Conservation (phyloP, 2,329 filamentous ascomycete genomes). For the Cytospora leucostoma region DNA sequence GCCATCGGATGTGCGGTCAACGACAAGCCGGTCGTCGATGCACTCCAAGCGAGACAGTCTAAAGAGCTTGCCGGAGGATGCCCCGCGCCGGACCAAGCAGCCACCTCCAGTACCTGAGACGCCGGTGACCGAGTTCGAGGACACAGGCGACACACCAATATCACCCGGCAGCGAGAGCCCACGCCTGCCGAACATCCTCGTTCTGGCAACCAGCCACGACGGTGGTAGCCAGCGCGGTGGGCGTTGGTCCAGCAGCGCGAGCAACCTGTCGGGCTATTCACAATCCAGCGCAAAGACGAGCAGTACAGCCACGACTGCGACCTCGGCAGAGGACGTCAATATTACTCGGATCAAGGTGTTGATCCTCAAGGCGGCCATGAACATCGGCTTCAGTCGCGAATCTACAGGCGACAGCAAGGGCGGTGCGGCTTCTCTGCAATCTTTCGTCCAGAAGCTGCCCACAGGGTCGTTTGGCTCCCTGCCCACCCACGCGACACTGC, state of each 20-base stretch:
- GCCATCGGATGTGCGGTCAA: conserved; percentile 41
- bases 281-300: conserved; percentile 66
- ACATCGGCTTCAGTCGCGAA: conserved; percentile 74
- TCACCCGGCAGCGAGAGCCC: conserved; percentile 77
- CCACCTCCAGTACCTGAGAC: conserved; percentile 71
- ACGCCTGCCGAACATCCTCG: conserved; percentile 82
- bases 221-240: conserved; percentile 54
- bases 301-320: conserved; percentile 72
- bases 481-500: conserved; percentile 68
- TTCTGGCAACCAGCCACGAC: conserved; percentile 71
- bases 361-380: conserved; percentile 82
- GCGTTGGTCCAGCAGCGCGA: conserved; percentile 81
- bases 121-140: conserved; percentile 92
- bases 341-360: conserved; percentile 76
- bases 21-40: conserved; percentile 50
- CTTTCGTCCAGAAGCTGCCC: conserved; percentile 75
- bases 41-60: conserved; percentile 57
- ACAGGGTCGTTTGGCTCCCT: conserved; percentile 76
- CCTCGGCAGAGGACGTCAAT: conserved; percentile 72
- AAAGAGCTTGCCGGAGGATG: conserved; percentile 50
- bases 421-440: conserved; percentile 61
- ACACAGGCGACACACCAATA: conserved; percentile 84
- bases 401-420: conserved; percentile 40
- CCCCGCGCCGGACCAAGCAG: conserved; percentile 42
- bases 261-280: conserved; percentile 77